Evolutionary conservation across 2,329 filamentous ascomycete species (phyloP), one percentile per base, ranked within the genome.

Genomic region (Aspergillus fumigatiaffinis): DNA sequence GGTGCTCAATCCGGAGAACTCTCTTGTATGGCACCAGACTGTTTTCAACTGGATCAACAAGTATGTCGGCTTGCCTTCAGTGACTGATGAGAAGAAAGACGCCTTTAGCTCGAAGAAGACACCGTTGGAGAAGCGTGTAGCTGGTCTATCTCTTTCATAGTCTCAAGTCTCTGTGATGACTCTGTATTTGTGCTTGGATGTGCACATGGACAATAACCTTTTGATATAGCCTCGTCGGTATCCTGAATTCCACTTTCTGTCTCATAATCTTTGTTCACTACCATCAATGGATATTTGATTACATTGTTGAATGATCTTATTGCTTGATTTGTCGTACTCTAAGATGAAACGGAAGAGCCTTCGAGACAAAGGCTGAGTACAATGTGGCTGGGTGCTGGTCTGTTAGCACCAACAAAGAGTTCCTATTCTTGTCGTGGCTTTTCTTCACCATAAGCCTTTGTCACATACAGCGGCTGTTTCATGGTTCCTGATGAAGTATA

Each of bases 1-100:
- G 91, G 92, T 97, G 3, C 70, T 96, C 54, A 96, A 96, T 71
- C 90, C 89, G 0, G 93, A 97, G 75, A 97, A 97, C 73, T 89
- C 87, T 3, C 77, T 97, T 20, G 82, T 95, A 21, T 97, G 94
- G 94, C 92, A 97, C 68, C 84, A 84, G 55, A 89, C 91, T 57
- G 92, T 97, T 17, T 70, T 97, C 29, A 85, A 85, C 55, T 97
- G 90, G 86, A 85, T 89, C 63, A 86, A 86, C 68, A 79, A 79
- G 60, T 80, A 84, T 68, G 80, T 79, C 2, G 84, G 83, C 1
- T 65, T 86, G 56, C 74, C 78, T 25, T 70, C 75, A n/a, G 75
- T 79, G 52, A 69, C 70, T 3, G 70, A 73, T 9, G 67, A 74
- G 41, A 66, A 71, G 29, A 46, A 54, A 3, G 52, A 57, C 35